Conservation (phyloP, 306 rosid species). For the Quercus engelmannii region DNA sequence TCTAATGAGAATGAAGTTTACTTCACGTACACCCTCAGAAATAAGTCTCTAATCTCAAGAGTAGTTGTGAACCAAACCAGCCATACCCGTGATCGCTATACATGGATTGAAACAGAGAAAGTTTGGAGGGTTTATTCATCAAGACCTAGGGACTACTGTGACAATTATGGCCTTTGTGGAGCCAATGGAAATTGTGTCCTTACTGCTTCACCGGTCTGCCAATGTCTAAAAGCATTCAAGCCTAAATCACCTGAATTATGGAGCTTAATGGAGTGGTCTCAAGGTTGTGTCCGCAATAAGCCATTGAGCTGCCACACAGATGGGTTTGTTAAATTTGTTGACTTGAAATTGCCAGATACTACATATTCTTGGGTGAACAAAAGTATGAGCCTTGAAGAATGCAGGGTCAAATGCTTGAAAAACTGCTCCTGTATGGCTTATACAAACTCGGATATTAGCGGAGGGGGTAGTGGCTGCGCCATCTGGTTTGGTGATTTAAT, state of each 20-base stretch:
- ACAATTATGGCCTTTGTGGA: slow-evolving; percentile 42
- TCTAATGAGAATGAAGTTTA: slow-evolving; percentile 35
- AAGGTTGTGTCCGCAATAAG: slow-evolving; percentile 37
- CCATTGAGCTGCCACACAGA: slow-evolving; percentile 32
- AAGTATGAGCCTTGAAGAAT: not conserved
- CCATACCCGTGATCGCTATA: slow-evolving; percentile 14
- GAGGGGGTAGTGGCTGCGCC: not conserved
- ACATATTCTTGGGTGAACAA: slow-evolving; percentile 38
- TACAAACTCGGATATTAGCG: not conserved
- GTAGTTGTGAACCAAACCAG: slow-evolving; percentile 37
- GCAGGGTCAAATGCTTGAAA: not conserved
- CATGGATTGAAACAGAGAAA: slow-evolving; percentile 35
- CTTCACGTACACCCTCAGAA: slow-evolving; percentile 35
- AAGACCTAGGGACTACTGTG: slow-evolving; percentile 43
- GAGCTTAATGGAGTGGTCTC: slow-evolving; percentile 44
- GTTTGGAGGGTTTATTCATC: slow-evolving; percentile 34
- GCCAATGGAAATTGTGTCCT: slow-evolving; percentile 37
- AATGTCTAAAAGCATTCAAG: slow-evolving; percentile 43
- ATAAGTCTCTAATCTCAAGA: slow-evolving; percentile 26
- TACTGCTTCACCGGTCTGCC: slow-evolving; percentile 35
- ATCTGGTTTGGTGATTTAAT: not conserved
- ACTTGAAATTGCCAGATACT: slow-evolving; percentile 50
- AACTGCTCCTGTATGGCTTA: slow-evolving; percentile 33
- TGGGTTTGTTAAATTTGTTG: slow-evolving; percentile 33
- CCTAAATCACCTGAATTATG: slow-evolving; percentile 39